Percentiles rank a stretch among this genome's conserved stretches.
phyloP scores from a whole-genome alignment of 768 basidiomycete species.

The Suillus sp. region DNA sequence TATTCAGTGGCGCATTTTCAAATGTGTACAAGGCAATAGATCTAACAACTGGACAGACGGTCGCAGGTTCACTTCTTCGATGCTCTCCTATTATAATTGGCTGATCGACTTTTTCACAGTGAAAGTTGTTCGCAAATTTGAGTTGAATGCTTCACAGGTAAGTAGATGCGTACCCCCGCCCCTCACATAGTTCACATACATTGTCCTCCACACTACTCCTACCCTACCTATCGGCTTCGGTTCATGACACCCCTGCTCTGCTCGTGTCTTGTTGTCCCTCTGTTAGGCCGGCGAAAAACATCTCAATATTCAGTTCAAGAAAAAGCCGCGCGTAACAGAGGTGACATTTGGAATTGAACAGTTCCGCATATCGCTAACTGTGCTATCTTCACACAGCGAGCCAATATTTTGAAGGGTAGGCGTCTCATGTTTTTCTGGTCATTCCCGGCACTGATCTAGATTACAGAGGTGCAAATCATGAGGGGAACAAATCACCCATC shows the following conservation, averaged over 20 bases:
- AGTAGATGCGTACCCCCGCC: slow-evolving; percentile 37
- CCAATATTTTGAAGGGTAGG: slow-evolving; percentile 94
- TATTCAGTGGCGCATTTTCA: slow-evolving; percentile 88
- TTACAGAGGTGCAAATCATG: slow-evolving; percentile 97
- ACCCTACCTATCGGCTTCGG: slow-evolving; percentile 27
- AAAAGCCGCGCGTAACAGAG: slow-evolving; percentile 98
- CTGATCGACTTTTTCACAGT: slow-evolving; percentile 45
- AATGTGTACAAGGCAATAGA: slow-evolving; percentile 95
- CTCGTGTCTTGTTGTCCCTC: slow-evolving; percentile 30
- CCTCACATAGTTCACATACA: slow-evolving; percentile 31
- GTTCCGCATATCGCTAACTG: slow-evolving; percentile 22
- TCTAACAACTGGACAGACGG: slow-evolving; percentile 68
- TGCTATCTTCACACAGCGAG: slow-evolving; percentile 59
- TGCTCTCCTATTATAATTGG: neutral
- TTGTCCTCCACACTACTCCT: slow-evolving; percentile 23
- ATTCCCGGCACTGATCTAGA: slow-evolving; percentile 10
- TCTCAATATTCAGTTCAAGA: slow-evolving; percentile 92
- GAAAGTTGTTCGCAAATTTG: slow-evolving; percentile 93
- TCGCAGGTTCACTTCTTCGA: slow-evolving; percentile 65
- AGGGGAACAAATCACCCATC: slow-evolving; percentile 90
- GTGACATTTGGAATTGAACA: slow-evolving; percentile 47
- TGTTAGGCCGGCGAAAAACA: slow-evolving; percentile 88
- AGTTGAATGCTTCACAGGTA: slow-evolving; percentile 90
- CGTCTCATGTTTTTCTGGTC: slow-evolving; percentile 4
- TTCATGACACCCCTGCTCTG: slow-evolving; percentile 15